phyloP scores from a whole-genome alignment of 2,329 filamentous ascomycete genomes.

The Epichloe sp. region DNA sequence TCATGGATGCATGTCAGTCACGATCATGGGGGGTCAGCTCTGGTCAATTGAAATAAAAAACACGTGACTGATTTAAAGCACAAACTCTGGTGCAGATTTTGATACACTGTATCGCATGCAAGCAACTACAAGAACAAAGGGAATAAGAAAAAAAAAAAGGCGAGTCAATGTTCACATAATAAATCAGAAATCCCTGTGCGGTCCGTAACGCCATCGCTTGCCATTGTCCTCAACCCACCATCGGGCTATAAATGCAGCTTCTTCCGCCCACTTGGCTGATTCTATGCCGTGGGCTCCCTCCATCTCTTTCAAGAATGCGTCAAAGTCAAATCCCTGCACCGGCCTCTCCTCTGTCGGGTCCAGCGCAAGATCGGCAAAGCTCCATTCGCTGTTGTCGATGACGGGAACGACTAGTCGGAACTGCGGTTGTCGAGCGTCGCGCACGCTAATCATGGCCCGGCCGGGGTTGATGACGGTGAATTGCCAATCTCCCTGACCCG shows the following conservation, averaged over 20 bases:
- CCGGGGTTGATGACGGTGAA: slow-evolving; percentile 22
- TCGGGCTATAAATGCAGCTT: slow-evolving; percentile 19
- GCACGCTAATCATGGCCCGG: slow-evolving; percentile 19
- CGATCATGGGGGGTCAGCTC: too few species aligned
- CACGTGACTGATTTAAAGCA: too few species aligned
- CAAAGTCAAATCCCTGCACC: slow-evolving; percentile 14
- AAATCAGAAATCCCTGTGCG: slow-evolving; percentile 2
- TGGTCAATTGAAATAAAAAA: too few species aligned
- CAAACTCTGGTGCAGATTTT: too few species aligned
- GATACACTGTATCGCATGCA: too few species aligned
- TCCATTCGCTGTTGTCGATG: slow-evolving; percentile 19
- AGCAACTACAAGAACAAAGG: too few species aligned
- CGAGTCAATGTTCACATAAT: slow-evolving; percentile 18
- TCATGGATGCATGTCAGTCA: too few species aligned
- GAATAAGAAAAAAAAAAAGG: not conserved
- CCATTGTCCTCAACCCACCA: slow-evolving; percentile 24
- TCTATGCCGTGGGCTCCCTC: slow-evolving; percentile 12
- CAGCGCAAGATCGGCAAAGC: slow-evolving; percentile 14
- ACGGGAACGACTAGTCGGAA: slow-evolving; percentile 20
- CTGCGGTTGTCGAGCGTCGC: slow-evolving; percentile 17
- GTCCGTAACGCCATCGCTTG: slow-evolving; percentile 19
- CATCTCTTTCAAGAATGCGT: slow-evolving; percentile 11
- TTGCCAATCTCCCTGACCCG: slow-evolving; percentile 18
- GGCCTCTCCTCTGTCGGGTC: slow-evolving; percentile 17
- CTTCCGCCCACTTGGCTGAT: slow-evolving; percentile 18